These are phyloP conservation scores for Solanum bulbocastanum DNA, from an alignment of 257 asterid species.

Conservation along the genomic window DNA sequence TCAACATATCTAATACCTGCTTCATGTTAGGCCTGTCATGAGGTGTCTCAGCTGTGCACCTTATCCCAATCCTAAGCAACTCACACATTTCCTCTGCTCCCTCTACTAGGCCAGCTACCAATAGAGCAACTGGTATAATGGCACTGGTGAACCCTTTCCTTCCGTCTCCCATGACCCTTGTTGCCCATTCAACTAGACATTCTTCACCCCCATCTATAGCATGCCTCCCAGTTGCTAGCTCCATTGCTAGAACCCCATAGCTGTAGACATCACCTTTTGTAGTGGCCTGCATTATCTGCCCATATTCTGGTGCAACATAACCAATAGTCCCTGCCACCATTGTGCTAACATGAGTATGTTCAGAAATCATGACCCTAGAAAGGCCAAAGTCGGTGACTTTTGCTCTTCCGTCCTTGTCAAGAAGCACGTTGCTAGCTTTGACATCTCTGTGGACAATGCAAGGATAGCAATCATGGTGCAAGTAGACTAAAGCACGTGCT, in stretches of 20 bases:
- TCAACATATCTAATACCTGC: constrained; percentile 73
- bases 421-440: constrained; percentile 87
- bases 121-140: constrained; percentile 41
- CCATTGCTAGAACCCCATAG: constrained; percentile 84
- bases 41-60: constrained; percentile 71
- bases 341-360: constrained; percentile 78
- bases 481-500: constrained; percentile 62
- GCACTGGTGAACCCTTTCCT: constrained; percentile 21
- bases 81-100: constrained; percentile 74
- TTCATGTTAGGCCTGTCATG: constrained; percentile 81
- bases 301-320: constrained; percentile 93
- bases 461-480: constrained; percentile 89
- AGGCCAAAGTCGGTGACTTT: constrained; percentile 92
- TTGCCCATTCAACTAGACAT: constrained; percentile 84
- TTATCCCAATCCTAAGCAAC: constrained; percentile 60
- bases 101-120: constrained; percentile 52
- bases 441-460: constrained; percentile 83
- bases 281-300: constrained; percentile 89
- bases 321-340: constrained; percentile 96
- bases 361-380: constrained; percentile 64
- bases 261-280: constrained; percentile 95
- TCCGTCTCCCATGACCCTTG: constrained; percentile 65
- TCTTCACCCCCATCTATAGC: constrained; percentile 95
- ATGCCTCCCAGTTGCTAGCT: constrained; percentile 81
- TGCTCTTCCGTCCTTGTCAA: constrained; percentile 65